Percentiles rank a stretch among this genome's conserved stretches.
These are phyloP conservation scores for Alternaria dauci DNA, from an alignment of 2,329 filamentous ascomycete species.

Conservation along the genomic window DNA sequence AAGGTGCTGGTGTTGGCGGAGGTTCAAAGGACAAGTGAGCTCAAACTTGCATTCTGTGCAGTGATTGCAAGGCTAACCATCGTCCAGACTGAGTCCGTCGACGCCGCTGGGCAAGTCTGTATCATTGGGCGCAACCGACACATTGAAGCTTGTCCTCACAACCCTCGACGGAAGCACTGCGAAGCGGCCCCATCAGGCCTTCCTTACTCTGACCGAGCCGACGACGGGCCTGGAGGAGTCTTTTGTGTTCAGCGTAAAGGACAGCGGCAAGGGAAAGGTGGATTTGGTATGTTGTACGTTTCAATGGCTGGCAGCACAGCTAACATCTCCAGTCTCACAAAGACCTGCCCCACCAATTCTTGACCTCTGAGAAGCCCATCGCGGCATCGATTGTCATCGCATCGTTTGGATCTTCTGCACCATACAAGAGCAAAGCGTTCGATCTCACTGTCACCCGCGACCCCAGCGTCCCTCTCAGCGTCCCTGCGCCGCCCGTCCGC, in stretches of 20 bases:
- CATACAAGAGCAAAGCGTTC: slow-evolving; percentile 76
- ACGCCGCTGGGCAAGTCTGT: slow-evolving; percentile 70
- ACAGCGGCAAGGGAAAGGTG: slow-evolving; percentile 84
- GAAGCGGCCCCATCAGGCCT: slow-evolving; percentile 92
- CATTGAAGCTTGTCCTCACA: slow-evolving; percentile 83
- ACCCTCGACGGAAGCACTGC: slow-evolving; percentile 78
- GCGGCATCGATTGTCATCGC: slow-evolving; percentile 83
- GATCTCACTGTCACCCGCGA: slow-evolving; percentile 73
- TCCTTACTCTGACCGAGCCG: slow-evolving; percentile 81
- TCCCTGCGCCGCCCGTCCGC: slow-evolving; percentile 74
- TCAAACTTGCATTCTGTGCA: neutral
- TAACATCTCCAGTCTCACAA: slow-evolving; percentile 74
- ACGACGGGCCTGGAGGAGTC: slow-evolving; percentile 83
- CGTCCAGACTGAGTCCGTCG: slow-evolving; percentile 55
- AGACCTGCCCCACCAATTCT: slow-evolving; percentile 85
- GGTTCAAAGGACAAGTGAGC: slow-evolving; percentile 72
- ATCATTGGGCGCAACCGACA: slow-evolving; percentile 71
- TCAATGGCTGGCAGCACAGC: slow-evolving; percentile 21
- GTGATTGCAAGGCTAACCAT: slow-evolving; percentile 4
- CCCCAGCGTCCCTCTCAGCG: slow-evolving; percentile 65
- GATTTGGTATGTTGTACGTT: slow-evolving; percentile 72
- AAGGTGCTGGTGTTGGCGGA: slow-evolving; percentile 62
- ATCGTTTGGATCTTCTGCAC: slow-evolving; percentile 79
- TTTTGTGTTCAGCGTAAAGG: slow-evolving; percentile 83
- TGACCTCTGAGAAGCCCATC: slow-evolving; percentile 72